Evolutionary conservation across 2,329 filamentous ascomycete species (phyloP).

Genomic region (Penicillium aurantiogriseum): DNA sequence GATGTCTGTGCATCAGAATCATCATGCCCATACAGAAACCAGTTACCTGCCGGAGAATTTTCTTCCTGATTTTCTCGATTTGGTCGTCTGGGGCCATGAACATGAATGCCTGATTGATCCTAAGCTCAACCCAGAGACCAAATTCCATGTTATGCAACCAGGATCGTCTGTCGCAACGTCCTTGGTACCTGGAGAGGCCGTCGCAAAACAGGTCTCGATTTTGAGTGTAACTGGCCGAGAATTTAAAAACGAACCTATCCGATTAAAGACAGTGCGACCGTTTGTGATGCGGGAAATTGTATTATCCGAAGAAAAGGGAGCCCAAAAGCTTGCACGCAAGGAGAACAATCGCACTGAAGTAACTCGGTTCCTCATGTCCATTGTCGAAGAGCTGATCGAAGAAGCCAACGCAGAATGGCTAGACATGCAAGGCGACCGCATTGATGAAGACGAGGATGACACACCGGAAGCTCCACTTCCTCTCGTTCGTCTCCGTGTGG

Average conservation of each 20-base stretch:
- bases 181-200: slow-evolving; percentile 82
- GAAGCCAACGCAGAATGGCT: slow-evolving; percentile 80
- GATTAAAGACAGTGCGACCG: slow-evolving; percentile 82
- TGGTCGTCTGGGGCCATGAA: slow-evolving; percentile 96
- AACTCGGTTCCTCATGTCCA: slow-evolving; percentile 69
- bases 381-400: slow-evolving; percentile 84
- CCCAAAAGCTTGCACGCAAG: slow-evolving; percentile 74
- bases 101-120: slow-evolving; percentile 94
- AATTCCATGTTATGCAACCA: slow-evolving; percentile 95
- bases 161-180: slow-evolving; percentile 96
- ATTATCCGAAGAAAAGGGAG: slow-evolving; percentile 70
- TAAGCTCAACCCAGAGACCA: slow-evolving; percentile 75
- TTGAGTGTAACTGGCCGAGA: slow-evolving; percentile 78
- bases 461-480: slow-evolving; percentile 67
- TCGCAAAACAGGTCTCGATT: slow-evolving; percentile 85
- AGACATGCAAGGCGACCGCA: slow-evolving; percentile 62
- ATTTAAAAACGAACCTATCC: slow-evolving; percentile 75
- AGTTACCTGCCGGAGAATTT: slow-evolving; percentile 94
- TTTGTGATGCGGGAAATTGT: slow-evolving; percentile 84
- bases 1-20: slow-evolving; percentile 93
- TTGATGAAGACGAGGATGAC: slow-evolving; percentile 57
- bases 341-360: slow-evolving; percentile 81
- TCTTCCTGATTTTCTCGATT: slow-evolving; percentile 83
- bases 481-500: slow-evolving; percentile 83
- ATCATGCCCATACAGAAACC: slow-evolving; percentile 85